A percentile compares a stretch with the other conserved stretches of the same genome.
phyloP scores from a whole-genome alignment of 257 asterid species.

The Fraxinus excelsior region DNA sequence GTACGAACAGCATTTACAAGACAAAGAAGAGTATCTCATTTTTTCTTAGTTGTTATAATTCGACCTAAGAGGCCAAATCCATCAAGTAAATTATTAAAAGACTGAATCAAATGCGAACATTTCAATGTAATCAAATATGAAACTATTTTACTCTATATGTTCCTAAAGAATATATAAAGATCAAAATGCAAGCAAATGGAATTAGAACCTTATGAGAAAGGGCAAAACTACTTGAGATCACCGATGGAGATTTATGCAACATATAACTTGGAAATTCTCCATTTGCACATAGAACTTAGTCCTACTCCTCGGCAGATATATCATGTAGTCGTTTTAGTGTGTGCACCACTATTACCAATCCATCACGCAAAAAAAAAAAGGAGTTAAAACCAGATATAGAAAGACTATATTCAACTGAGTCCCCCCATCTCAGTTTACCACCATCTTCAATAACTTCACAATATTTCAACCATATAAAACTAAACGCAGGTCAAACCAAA shows the following conservation, averaged over 20 bases:
- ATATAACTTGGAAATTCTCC: background rate
- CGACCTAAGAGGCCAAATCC: background rate
- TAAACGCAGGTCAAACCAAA: background rate
- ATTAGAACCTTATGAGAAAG: too few relatives aligned
- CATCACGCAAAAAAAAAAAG: too few relatives aligned
- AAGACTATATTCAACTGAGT: background rate
- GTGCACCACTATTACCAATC: too few relatives aligned
- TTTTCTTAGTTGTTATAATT: background rate
- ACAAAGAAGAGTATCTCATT: background rate
- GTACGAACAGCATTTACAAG: background rate
- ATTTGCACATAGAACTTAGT: background rate
- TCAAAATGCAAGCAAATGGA: too few relatives aligned
- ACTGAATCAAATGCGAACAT: background rate
- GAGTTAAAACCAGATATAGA: too few relatives aligned
- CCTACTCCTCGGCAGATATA: background rate
- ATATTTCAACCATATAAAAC: conserved; percentile 3
- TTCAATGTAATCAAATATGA: background rate
- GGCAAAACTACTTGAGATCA: background rate
- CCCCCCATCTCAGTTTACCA: background rate
- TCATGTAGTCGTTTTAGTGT: too few relatives aligned
- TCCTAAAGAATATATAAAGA: too few relatives aligned
- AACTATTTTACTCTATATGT: too few relatives aligned
- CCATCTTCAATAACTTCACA: background rate
- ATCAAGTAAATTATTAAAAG: background rate
- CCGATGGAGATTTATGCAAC: background rate